Percentiles rank a stretch among this genome's conserved stretches.
phyloP scores from a whole-genome alignment of 306 rosid species.

The Casuarina equisetifolia region DNA sequence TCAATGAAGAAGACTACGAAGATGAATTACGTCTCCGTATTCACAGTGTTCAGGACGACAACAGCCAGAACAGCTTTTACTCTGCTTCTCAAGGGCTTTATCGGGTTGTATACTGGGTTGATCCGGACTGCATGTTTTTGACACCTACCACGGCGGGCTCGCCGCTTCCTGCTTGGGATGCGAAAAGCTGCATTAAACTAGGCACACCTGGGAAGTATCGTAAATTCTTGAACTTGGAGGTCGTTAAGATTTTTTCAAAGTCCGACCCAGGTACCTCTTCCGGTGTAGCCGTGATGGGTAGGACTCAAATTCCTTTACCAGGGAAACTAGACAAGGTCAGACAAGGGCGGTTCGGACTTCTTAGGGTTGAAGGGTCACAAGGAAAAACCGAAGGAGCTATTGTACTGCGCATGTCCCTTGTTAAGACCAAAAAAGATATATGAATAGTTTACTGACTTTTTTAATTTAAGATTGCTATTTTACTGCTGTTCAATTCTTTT shows the following conservation, averaged over 20 bases:
- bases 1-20: neutral
- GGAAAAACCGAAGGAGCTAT: neutral
- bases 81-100: neutral
- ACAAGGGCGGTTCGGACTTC: neutral
- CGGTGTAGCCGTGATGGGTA: neutral
- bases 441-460: too few species aligned
- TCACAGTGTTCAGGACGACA: neutral
- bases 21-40: neutral
- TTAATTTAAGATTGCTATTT: too few species aligned
- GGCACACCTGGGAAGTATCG: neutral
- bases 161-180: neutral
- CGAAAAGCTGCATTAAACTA: neutral
- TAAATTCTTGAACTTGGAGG: neutral
- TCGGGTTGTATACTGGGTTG: neutral
- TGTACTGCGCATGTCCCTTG: neutral
- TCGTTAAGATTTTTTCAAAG: neutral
- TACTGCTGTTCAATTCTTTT: too few species aligned
- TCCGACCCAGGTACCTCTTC: neutral
- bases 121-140: neutral
- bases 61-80: neutral
- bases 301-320: neutral
- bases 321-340: neutral
- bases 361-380: neutral
- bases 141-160: neutral
- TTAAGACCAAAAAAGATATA: neutral